Percentiles rank a stretch among this genome's conserved stretches.
These are phyloP conservation scores for Cicer bijugum DNA, from an alignment of 306 rosid species.

Conservation along the genomic window DNA sequence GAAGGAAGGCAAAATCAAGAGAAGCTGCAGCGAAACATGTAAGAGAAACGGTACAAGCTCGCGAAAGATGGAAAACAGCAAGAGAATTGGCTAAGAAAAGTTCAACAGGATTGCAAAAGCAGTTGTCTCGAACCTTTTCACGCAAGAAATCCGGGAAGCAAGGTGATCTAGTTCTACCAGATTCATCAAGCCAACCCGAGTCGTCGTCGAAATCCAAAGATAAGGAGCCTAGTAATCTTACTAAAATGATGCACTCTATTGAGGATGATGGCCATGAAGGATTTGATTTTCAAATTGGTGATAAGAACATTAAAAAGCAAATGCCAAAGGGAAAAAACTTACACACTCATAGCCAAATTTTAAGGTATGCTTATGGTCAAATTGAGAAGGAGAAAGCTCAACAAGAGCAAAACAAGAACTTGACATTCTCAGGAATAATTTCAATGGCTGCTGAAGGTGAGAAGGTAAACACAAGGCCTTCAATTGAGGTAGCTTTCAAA, in stretches of 20 bases:
- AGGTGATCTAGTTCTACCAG: slow-evolving; percentile 37
- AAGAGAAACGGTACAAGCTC: slow-evolving; percentile 74
- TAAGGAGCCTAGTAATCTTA: slow-evolving; percentile 59
- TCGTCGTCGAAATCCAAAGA: slow-evolving; percentile 51
- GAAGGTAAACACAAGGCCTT: slow-evolving; percentile 63
- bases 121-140: slow-evolving; percentile 70
- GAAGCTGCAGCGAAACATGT: slow-evolving; percentile 80
- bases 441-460: slow-evolving; percentile 73
- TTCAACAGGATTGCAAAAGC: slow-evolving; percentile 52
- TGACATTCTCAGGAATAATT: slow-evolving; percentile 79
- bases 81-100: slow-evolving; percentile 64
- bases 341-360: slow-evolving; percentile 77
- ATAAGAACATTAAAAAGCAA: slow-evolving; percentile 67
- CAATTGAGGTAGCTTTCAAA: slow-evolving; percentile 76
- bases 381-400: slow-evolving; percentile 86
- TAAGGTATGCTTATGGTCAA: slow-evolving; percentile 85
- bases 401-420: slow-evolving; percentile 67
- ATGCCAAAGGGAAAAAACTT: slow-evolving; percentile 59
- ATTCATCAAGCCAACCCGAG: slow-evolving; percentile 49
- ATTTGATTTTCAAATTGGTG: slow-evolving; percentile 69
- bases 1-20: slow-evolving; percentile 68
- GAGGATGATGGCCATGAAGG: slow-evolving; percentile 64
- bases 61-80: slow-evolving; percentile 77
- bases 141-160: slow-evolving; percentile 60
- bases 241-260: slow-evolving; percentile 63